Base-by-base conservation (phyloP, 257 asterid species). In the Solanum etuberosum region DNA sequence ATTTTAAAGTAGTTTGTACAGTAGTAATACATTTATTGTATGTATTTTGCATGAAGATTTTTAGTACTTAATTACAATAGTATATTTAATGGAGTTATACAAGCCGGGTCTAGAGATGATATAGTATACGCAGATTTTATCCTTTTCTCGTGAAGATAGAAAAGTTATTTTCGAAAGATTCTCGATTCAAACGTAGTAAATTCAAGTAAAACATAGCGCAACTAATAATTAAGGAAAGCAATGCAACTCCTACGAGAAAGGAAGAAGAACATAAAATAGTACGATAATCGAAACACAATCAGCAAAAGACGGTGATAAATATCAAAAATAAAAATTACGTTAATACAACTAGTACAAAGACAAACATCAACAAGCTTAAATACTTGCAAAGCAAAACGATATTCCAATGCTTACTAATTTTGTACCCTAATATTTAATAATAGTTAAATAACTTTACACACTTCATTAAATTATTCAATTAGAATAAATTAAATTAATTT, bases 81-180 rank as follows among this genome's bases (percentile, higher is more conserved):
- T 61, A 61, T 61, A 61, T 61, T 61, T 5, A 4, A 11, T 1
- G 13, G 14, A 61, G 14, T 9, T 10, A 9, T 25, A 61, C 1
- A 4, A 1, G 0, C 23, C 5, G 1, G 3, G 16, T 61, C 2
- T n/a, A 23, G 16, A 11, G 6, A 61, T n/a, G 16, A 9, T 61
- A 10, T 4, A 23, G 15, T 2, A 5, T 61, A 4, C 10, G 3
- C 0, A 23, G 1, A 61, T 9, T 4, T 61, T 61, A 59, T 59
- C 2, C 4, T 8, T 15, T 6, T 6, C 0, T 9, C 1, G 2
- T 23, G 2, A 61, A 9, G 7, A 9, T 61, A n/a, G 2, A 61
- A 61, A 1, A 1, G 5, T 9, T 4, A 0, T n/a, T 61, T 61
- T 10, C 0, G 0, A 61, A 61, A 61, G 0, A 61, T 2, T 1